Evolutionary conservation across 495 filamentous ascomycete species (phyloP).

Genomic region (Penicillium dipodomyicola): DNA sequence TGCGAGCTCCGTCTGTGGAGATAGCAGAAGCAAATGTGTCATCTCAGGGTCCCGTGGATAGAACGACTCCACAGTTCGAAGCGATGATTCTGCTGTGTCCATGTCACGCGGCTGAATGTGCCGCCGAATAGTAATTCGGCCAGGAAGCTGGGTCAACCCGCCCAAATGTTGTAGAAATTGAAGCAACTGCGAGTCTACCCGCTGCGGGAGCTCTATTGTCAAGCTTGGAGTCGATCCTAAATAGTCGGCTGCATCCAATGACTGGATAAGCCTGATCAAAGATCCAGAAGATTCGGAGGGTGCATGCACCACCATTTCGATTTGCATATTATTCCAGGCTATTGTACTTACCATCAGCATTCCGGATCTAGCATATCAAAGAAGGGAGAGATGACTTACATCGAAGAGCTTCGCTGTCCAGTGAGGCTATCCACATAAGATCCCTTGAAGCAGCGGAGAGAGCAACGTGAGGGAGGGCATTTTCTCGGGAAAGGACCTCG

Average conservation of each 20-base stretch:
- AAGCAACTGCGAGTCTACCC: constrained; percentile 59
- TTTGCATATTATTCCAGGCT: constrained; percentile 71
- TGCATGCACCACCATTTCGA: constrained; percentile 80
- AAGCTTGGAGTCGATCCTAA: constrained; percentile 64
- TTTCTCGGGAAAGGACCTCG: constrained; percentile 40
- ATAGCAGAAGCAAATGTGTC: constrained; percentile 74
- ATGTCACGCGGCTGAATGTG: constrained; percentile 57
- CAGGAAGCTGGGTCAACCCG: constrained; percentile 58
- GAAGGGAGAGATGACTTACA: constrained; percentile 41
- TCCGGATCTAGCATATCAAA: background rate
- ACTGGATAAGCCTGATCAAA: constrained; percentile 68
- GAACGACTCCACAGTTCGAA: constrained; percentile 75
- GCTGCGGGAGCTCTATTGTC: constrained; percentile 74
- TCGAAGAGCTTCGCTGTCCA: constrained; percentile 68
- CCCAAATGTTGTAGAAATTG: constrained; percentile 57
- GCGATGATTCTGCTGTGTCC: constrained; percentile 61
- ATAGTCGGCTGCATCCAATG: constrained; percentile 71
- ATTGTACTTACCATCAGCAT: constrained; percentile 12
- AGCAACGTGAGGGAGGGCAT: constrained; percentile 57
- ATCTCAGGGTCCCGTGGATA: constrained; percentile 61
- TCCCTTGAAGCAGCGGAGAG: constrained; percentile 60
- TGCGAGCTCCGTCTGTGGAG: constrained; percentile 71
- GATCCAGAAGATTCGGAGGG: constrained; percentile 64
- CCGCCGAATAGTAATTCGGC: constrained; percentile 62
- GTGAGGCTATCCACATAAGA: constrained; percentile 70